Conservation (phyloP, 1,139 yeast genomes). For the Suhomyces taliae region DNA sequence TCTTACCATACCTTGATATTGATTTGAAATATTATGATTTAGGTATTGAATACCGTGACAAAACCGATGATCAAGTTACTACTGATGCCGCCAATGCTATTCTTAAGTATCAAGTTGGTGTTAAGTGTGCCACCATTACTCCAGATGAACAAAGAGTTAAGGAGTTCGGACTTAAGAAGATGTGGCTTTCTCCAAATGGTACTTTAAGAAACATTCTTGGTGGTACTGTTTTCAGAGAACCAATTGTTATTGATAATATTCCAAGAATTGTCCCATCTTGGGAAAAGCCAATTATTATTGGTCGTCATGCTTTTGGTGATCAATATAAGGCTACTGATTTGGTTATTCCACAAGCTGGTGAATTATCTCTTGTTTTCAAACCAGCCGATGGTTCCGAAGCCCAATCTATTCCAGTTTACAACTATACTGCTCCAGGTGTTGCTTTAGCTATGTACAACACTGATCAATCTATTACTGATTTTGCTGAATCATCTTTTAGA, state of each 20-base stretch:
- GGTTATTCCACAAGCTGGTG: constrained; percentile 67
- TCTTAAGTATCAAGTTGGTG: constrained; percentile 73
- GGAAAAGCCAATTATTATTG: constrained; percentile 81
- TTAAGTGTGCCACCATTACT: constrained; percentile 84
- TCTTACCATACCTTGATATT: constrained; percentile 68
- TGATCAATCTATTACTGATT: constrained; percentile 73
- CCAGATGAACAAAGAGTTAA: constrained; percentile 82
- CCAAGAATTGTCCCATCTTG: constrained; percentile 78
- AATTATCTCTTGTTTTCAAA: constrained; percentile 62
- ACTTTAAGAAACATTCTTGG: constrained; percentile 79
- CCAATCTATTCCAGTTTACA: constrained; percentile 52
- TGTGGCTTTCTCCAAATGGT: constrained; percentile 89
- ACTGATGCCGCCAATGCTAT: constrained; percentile 76
- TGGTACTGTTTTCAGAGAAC: constrained; percentile 84
- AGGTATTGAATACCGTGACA: constrained; percentile 69
- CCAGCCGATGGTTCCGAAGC: constrained; percentile 58
- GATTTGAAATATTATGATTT: constrained; percentile 77
- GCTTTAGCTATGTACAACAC: constrained; percentile 84
- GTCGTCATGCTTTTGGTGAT: constrained; percentile 86
- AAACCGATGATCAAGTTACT: constrained; percentile 72
- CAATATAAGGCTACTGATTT: constrained; percentile 82
- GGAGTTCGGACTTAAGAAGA: constrained; percentile 71
- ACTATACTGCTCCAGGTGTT: constrained; percentile 67
- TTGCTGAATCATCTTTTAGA: constrained; percentile 78
- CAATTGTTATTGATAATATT: constrained; percentile 72